Evolutionary conservation across 1,284 basidiomycete species (phyloP), one percentile per base, ranked within the genome.

Genomic region (Sanghuangporus baumii): DNA sequence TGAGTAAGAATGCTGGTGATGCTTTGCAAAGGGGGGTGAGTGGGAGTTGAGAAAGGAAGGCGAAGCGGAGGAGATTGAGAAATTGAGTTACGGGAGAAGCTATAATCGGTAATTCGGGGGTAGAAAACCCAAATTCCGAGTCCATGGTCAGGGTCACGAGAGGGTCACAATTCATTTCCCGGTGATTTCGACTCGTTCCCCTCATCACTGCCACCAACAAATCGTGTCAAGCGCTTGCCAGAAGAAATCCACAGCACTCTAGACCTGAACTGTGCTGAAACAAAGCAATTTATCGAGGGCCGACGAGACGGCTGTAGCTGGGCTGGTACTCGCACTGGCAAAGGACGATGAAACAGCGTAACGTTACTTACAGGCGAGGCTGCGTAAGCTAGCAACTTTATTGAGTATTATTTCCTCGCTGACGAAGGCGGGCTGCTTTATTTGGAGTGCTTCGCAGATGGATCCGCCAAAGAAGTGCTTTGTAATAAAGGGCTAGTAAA

Each of bases 401-500:
- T 54, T 54, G 31, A 36, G 43, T 11, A 36, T 2, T 11, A 36
- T 2, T 54, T 54, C 51, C 51, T 54, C 51, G 37, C 37, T 54
- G 52, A 54, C 52, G 4, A 18, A 8, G 37, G 14, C 14, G 31
- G 1, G 18, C 16, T 14, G 20, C 57, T 58, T 37, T 50, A 61
- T 55, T 47, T n/a, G 54, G 52, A 46, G 31, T 40, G 50, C 59
- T 61, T 61, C 59, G 55, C 37, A 31, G 38, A 41, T 20, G 59
- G 59, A 61, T 61, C 59, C 59, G 40, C 59, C 59, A 55, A 34
- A n/a, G 57, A 48, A 37, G 3, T 41, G 20, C 20, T 58, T 58
- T 58, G 57, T 58, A 43, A 58, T 47, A 18, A 12, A n/a, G 9
- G 14, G 26, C 50, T 55, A 46, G 34, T n/a, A 26, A 12, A 40